Conservation (phyloP, 1,284 basidiomycete species). For the Butyriboletus appendiculatus region DNA sequence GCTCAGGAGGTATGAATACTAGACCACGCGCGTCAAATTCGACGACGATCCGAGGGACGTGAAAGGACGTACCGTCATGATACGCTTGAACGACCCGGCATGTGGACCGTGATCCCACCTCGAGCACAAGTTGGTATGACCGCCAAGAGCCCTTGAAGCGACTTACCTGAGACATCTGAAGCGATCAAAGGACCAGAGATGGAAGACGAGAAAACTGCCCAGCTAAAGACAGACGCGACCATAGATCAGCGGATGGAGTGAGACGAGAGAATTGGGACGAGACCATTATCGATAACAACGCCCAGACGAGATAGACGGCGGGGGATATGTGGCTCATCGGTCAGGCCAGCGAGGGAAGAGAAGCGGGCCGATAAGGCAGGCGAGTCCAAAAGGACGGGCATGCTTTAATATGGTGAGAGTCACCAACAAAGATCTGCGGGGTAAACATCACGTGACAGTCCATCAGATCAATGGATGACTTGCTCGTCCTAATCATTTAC, state of each 20-base stretch:
- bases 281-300: slow-evolving; percentile 53
- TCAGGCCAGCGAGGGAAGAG: too few relatives aligned
- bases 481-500: too few relatives aligned
- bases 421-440: too few relatives aligned
- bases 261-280: neutral
- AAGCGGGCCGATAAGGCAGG: too few relatives aligned
- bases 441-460: too few relatives aligned
- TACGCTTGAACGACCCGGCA: slow-evolving; percentile 71
- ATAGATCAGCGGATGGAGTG: neutral
- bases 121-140: neutral
- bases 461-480: too few relatives aligned
- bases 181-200: slow-evolving; percentile 76
- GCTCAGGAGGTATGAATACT: slow-evolving; percentile 73
- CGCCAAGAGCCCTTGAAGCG: too few relatives aligned
- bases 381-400: too few relatives aligned
- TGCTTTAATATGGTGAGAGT: too few relatives aligned
- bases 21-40: neutral
- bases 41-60: too few relatives aligned
- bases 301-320: slow-evolving; percentile 61
- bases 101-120: slow-evolving; percentile 69
- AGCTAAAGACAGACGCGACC: slow-evolving; percentile 41
- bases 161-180: slow-evolving; percentile 70
- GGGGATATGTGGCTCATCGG: slow-evolving; percentile 67
- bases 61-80: slow-evolving; percentile 66
- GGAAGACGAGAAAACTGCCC: slow-evolving; percentile 61